Conservation (phyloP, 2,329 filamentous ascomycete genomes). For the Aspergillus thermomutatus region DNA sequence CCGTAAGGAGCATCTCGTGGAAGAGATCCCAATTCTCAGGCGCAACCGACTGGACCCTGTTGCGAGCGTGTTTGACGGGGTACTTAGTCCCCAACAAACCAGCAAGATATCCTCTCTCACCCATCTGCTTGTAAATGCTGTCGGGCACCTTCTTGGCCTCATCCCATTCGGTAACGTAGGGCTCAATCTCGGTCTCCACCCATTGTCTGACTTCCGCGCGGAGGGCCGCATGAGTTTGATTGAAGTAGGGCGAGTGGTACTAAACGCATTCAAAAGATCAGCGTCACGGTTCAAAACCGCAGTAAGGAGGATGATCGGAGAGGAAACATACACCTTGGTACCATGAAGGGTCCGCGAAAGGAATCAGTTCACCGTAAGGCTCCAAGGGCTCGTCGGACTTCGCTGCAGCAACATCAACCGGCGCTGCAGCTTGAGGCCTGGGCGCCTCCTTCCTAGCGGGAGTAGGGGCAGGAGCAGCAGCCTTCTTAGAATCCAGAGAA, state of each 20-base stretch:
- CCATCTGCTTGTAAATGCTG: slow-evolving; percentile 92
- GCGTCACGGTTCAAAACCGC: neutral
- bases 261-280: slow-evolving; percentile 35
- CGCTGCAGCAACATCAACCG: slow-evolving; percentile 42
- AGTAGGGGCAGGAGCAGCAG: slow-evolving; percentile 47
- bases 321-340: slow-evolving; percentile 74
- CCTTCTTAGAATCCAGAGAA: slow-evolving; percentile 83
- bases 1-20: slow-evolving; percentile 93
- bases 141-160: slow-evolving; percentile 88
- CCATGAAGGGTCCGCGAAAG: slow-evolving; percentile 90
- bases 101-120: slow-evolving; percentile 84
- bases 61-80: slow-evolving; percentile 69
- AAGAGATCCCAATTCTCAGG: slow-evolving; percentile 96
- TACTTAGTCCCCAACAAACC: slow-evolving; percentile 79
- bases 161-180: slow-evolving; percentile 92
- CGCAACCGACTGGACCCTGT: slow-evolving; percentile 71
- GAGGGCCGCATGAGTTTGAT: slow-evolving; percentile 86
- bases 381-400: slow-evolving; percentile 73
- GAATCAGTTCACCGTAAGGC: slow-evolving; percentile 79
- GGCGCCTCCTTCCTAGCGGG: slow-evolving; percentile 51
- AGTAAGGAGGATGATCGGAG: neutral
- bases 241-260: slow-evolving; percentile 97
- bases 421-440: slow-evolving; percentile 53
- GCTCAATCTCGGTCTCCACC: slow-evolving; percentile 86
- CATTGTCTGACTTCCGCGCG: slow-evolving; percentile 88